phyloP scores from a whole-genome alignment of 306 rosid genomes.

The Trifolium fragiferum region DNA sequence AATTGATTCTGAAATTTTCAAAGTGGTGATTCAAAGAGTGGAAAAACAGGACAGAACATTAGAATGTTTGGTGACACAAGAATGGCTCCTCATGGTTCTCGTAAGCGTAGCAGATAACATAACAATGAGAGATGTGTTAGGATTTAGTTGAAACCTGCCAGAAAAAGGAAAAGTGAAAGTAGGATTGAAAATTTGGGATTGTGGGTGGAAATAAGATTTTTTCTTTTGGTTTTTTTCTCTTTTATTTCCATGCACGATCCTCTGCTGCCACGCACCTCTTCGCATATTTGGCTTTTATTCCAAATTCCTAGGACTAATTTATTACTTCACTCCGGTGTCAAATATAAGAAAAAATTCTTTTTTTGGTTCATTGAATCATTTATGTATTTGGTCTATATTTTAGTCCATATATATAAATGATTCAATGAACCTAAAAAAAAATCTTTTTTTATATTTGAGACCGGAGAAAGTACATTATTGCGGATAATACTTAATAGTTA shows the following conservation, averaged over 20 bases:
- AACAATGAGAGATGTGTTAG: background rate
- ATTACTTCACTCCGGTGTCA: no score
- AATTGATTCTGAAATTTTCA: background rate
- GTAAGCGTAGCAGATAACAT: background rate
- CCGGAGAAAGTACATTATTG: no score
- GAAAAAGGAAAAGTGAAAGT: slow-evolving; percentile 10
- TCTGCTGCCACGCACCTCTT: no score
- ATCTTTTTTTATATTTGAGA: no score
- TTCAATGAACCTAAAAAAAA: no score
- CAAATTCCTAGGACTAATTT: no score
- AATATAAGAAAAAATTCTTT: no score
- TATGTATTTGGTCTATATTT: no score
- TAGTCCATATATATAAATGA: no score
- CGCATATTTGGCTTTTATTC: no score
- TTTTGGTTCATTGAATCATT: no score
- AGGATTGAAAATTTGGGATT: background rate
- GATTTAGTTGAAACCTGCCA: background rate
- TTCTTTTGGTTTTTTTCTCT: background rate
- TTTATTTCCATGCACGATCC: background rate
- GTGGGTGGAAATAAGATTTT: background rate
- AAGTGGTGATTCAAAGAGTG: background rate
- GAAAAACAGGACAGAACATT: background rate
- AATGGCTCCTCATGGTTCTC: background rate
- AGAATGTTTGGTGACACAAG: background rate
- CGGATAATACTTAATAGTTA: no score